Conservation (phyloP, 2,329 filamentous ascomycete species). For the Diplodia intermedia region DNA sequence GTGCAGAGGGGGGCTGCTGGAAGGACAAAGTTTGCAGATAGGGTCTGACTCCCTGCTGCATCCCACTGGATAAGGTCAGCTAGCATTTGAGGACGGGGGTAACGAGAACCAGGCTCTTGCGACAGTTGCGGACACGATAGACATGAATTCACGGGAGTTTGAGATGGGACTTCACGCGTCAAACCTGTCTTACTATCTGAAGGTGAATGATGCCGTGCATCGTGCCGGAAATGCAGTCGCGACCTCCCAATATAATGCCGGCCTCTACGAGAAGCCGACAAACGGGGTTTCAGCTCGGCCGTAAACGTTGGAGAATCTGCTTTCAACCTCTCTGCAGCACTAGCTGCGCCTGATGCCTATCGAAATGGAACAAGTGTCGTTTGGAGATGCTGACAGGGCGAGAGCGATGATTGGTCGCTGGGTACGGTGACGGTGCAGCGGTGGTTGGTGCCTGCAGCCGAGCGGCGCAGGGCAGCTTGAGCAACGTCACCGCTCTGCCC, state of each 20-base stretch:
- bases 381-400: neutral
- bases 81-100: slow-evolving; percentile 6
- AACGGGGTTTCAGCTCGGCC: too few relatives aligned
- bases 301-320: too few relatives aligned
- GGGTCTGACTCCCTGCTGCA: neutral
- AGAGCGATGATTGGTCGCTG: neutral
- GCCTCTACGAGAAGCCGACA: too few relatives aligned
- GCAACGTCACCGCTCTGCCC: slow-evolving; percentile 12
- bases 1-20: neutral
- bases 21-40: neutral
- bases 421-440: neutral
- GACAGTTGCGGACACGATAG: slow-evolving; percentile 25
- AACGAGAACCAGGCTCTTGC: slow-evolving; percentile 1
- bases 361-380: neutral
- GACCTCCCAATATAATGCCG: too few relatives aligned
- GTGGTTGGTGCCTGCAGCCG: slow-evolving; percentile 5
- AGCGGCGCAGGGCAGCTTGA: slow-evolving; percentile 14
- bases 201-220: neutral
- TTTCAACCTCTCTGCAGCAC: too few relatives aligned
- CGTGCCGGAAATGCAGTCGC: neutral
- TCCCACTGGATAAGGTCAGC: neutral
- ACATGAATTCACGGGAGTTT: slow-evolving; percentile 31
- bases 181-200: neutral
- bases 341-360: neutral
- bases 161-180: slow-evolving; percentile 5